Evolutionary conservation across 805 yeast genomes (phyloP).

Genomic region (Hanseniaspora valbyensis): DNA sequence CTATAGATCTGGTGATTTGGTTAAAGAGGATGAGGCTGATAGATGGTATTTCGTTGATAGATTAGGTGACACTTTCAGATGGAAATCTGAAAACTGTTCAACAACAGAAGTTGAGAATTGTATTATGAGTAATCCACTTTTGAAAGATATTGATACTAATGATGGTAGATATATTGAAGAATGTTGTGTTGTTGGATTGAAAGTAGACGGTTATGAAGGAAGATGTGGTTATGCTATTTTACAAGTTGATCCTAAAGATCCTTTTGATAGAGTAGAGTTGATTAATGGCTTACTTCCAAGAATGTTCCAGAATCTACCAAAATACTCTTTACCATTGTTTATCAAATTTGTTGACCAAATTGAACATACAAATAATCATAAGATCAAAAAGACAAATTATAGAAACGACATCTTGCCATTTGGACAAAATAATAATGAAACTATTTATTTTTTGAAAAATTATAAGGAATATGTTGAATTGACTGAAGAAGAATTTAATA

Average conservation of each 20-base stretch:
- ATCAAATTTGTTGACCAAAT: conserved; percentile 55
- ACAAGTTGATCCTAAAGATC: conserved; percentile 30
- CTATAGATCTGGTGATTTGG: conserved; percentile 78
- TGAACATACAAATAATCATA: conserved; percentile 67
- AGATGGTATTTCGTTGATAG: conserved; percentile 78
- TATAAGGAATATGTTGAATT: conserved; percentile 42
- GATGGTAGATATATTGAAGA: conserved; percentile 37
- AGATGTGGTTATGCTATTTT: conserved; percentile 85
- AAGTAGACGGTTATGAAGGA: conserved; percentile 82
- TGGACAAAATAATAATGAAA: conserved; percentile 49
- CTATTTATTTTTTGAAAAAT: conserved; percentile 59
- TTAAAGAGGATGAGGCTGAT: conserved; percentile 56
- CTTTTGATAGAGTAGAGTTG: conserved; percentile 25
- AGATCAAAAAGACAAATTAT: conserved; percentile 59
- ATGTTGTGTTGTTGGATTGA: conserved; percentile 78
- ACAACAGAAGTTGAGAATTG: conserved; percentile 87
- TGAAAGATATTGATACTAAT: conserved; percentile 22
- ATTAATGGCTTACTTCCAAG: conserved; percentile 32
- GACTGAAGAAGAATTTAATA: conserved; percentile 46
- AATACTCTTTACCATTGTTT: conserved; percentile 77
- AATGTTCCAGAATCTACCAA: conserved; percentile 46
- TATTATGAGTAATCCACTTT: conserved; percentile 27
- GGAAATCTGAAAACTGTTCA: conserved; percentile 93
- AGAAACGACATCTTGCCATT: conserved; percentile 59
- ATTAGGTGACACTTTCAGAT: conserved; percentile 87